Evolutionary conservation across 371 early-diverging fungal genomes (phyloP).

Genomic region (Blastocladiella emersonii): DNA sequence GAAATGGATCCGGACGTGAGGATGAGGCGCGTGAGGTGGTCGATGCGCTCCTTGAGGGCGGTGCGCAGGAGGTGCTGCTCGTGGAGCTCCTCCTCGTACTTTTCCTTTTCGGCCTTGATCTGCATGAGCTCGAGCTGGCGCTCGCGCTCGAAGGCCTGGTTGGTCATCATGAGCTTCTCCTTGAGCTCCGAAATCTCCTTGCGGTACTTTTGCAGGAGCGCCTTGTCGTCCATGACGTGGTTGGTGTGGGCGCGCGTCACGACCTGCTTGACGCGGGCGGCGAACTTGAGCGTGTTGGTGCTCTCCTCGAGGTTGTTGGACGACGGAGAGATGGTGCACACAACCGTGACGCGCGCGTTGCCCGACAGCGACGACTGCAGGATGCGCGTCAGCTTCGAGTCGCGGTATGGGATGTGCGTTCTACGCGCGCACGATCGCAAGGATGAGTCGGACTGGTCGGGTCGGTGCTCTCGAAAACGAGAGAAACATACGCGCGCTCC

Average conservation of each 20-base stretch:
- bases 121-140: slow-evolving; percentile 19
- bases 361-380: slow-evolving; percentile 70
- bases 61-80: slow-evolving; percentile 21
- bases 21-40: slow-evolving; percentile 67
- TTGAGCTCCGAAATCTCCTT: slow-evolving; percentile 70
- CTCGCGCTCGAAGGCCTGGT: slow-evolving; percentile 25
- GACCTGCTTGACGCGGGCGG: slow-evolving; percentile 59
- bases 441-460: slow-evolving; percentile 6
- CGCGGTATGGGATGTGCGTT: slow-evolving; percentile 69
- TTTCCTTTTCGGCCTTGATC: slow-evolving; percentile 21
- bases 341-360: slow-evolving; percentile 58
- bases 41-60: slow-evolving; percentile 64
- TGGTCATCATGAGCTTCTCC: slow-evolving; percentile 42
- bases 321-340: slow-evolving; percentile 62
- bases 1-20: slow-evolving; percentile 48
- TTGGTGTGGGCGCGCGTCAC: slow-evolving; percentile 48
- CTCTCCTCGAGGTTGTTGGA: slow-evolving; percentile 51
- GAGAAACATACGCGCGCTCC: slow-evolving; percentile 17
- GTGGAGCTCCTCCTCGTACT: slow-evolving; percentile 12
- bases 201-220: slow-evolving; percentile 67
- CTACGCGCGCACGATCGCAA: slow-evolving; percentile 10
- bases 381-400: slow-evolving; percentile 79
- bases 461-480: not conserved
- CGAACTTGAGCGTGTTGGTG: slow-evolving; percentile 74
- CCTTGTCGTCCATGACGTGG: slow-evolving; percentile 66